Conservation (phyloP, 352 stramenopile species). For the Thraustotheca clavata region DNA sequence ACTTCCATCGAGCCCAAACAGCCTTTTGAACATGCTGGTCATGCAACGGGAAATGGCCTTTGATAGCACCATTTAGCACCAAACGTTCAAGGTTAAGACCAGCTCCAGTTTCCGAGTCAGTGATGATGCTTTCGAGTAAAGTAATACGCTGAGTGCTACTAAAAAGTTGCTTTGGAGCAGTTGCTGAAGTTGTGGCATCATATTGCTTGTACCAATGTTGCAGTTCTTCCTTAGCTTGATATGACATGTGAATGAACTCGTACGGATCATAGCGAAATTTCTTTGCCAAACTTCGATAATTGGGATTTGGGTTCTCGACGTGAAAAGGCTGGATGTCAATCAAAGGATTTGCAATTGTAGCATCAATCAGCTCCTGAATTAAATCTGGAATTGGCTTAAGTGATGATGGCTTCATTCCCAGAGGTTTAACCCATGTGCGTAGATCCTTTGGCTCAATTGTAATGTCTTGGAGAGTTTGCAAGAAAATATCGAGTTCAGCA, state of each 20-base stretch:
- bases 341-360: slow-evolving; percentile 24
- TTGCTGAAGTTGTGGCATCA: slow-evolving; percentile 24
- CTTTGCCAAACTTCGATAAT: not conserved
- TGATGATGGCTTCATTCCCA: not conserved
- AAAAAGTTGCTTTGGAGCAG: slow-evolving; percentile 34
- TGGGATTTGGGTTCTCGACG: slow-evolving; percentile 41
- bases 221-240: slow-evolving; percentile 54
- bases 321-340: slow-evolving; percentile 76
- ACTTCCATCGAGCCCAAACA: slow-evolving; percentile 70
- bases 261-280: slow-evolving; percentile 65
- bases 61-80: slow-evolving; percentile 62
- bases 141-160: slow-evolving; percentile 63
- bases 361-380: not conserved
- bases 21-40: slow-evolving; percentile 54
- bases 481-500: slow-evolving; percentile 5
- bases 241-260: slow-evolving; percentile 78
- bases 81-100: slow-evolving; percentile 43
- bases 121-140: slow-evolving; percentile 82
- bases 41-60: slow-evolving; percentile 71
- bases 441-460: not conserved
- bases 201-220: slow-evolving; percentile 56
- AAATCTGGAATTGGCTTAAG: not conserved
- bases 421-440: not conserved
- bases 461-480: slow-evolving; percentile 6
- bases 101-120: slow-evolving; percentile 36